Percentiles rank a stretch among this genome's conserved stretches.
phyloP scores from a whole-genome alignment of 1,139 yeast genomes.

The Magnusiomyces clavatus region DNA sequence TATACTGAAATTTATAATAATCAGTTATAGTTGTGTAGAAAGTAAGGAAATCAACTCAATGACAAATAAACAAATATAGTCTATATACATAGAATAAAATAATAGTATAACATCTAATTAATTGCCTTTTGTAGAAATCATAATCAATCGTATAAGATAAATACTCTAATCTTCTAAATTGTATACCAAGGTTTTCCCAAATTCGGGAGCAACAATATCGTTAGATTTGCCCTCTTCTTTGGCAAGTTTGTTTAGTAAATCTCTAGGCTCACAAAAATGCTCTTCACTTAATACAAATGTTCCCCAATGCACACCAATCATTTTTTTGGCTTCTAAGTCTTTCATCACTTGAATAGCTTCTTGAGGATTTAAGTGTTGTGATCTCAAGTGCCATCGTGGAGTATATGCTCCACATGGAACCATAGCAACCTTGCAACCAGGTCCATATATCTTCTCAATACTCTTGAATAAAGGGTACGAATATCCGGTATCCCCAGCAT shows the following conservation, averaged over 20 bases:
- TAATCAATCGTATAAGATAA: too few species aligned
- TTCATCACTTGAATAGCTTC: slow-evolving; percentile 66
- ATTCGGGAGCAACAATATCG: slow-evolving; percentile 43
- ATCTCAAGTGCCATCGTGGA: slow-evolving; percentile 90
- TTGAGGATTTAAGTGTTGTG: slow-evolving; percentile 77
- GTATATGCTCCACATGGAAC: slow-evolving; percentile 93
- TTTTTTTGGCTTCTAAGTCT: slow-evolving; percentile 51
- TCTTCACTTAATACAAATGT: slow-evolving; percentile 86
- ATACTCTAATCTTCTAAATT: slow-evolving; percentile 21
- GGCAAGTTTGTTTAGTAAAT: slow-evolving; percentile 33
- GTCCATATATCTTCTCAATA: slow-evolving; percentile 58
- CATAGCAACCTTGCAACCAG: slow-evolving; percentile 57
- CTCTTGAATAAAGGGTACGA: slow-evolving; percentile 58
- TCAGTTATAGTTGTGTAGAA: too few species aligned
- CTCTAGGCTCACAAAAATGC: slow-evolving; percentile 76
- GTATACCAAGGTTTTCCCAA: slow-evolving; percentile 45
- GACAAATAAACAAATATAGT: too few species aligned
- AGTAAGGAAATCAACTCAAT: too few species aligned
- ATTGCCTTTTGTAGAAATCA: too few species aligned
- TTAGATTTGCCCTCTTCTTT: slow-evolving; percentile 24
- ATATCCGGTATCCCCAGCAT: slow-evolving; percentile 94
- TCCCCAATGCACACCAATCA: slow-evolving; percentile 95
- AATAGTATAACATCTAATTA: too few species aligned
- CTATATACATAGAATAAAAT: too few species aligned
- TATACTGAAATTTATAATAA: too few species aligned